Evolutionary conservation across 2,329 filamentous ascomycete genomes (phyloP), one percentile per base, ranked within the genome.

Genomic region (Fusarium hainanense): DNA sequence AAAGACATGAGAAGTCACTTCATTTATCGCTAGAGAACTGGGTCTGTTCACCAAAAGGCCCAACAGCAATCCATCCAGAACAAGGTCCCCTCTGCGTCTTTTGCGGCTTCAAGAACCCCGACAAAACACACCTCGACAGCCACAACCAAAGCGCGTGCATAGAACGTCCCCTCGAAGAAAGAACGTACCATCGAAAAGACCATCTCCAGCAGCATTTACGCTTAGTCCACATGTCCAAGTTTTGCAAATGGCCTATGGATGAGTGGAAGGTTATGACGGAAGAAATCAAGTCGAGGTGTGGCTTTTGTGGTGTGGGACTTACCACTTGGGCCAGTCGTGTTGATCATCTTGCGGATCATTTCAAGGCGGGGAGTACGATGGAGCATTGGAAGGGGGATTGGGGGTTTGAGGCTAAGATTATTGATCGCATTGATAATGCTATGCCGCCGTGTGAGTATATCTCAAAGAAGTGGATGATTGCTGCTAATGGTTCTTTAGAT

Each of bases 1-100:
- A 82, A 42, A 77, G 85, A n/a, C 85, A 88, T 64, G 85, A 88
- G 64, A 83, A 81, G 42, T 80, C 81, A 61, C 80, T 81, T 57
- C 85, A 78, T 75, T 79, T 78, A 56, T 85, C 80, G 25, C 82
- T 83, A 0, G 82, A 79, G 77, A 80, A 73, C 25, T 88, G 77
- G 86, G 81, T 80, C 57, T 87, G 79, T 34, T 78, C 78, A 5
- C 81, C 80, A 1, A 47, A 66, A 4, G 80, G 80, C 1, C 72
- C 66, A 12, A 70, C 68, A 4, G 6, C 81, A 80, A 7, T 77
- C 79, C n/a, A 80, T 82, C 47, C 78, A 79, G n/a, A 79, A 78
- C 40, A 69, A 54, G 46, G 71, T 47, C 46, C 66, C 14, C 28
- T 59, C 7, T 69, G 82, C 58, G 79, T 81, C 1, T 83, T 80